Conservation (phyloP, 768 basidiomycete genomes). For the Asterophora parasitica region DNA sequence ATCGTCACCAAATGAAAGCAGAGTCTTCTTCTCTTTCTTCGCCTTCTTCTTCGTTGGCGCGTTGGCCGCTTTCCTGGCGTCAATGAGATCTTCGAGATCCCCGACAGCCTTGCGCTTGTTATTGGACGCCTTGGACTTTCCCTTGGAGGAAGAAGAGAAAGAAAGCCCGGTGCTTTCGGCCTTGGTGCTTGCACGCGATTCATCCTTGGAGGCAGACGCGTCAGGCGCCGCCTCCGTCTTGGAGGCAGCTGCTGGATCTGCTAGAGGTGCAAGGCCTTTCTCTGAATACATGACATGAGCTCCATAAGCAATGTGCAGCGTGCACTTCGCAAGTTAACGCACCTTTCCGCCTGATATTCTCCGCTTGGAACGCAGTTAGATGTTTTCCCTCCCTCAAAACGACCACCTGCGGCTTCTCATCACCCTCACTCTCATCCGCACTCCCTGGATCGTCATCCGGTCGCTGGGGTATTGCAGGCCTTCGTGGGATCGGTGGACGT, state of each 20-base stretch:
- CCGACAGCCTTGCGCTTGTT: slow-evolving; percentile 39
- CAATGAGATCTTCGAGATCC: slow-evolving; percentile 15
- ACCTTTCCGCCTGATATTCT: slow-evolving; percentile 76
- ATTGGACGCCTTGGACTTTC: slow-evolving; percentile 21
- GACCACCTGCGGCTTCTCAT: slow-evolving; percentile 86
- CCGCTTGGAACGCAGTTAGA: slow-evolving; percentile 69
- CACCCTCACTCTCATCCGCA: slow-evolving; percentile 64
- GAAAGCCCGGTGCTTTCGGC: slow-evolving; percentile 30
- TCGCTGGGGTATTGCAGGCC: slow-evolving; percentile 68
- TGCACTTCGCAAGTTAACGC: not conserved
- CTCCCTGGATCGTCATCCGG: slow-evolving; percentile 68
- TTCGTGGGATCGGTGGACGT: slow-evolving; percentile 66
- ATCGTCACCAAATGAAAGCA: slow-evolving; percentile 59
- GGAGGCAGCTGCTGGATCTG: slow-evolving; percentile 28
- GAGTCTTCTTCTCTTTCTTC: slow-evolving; percentile 44
- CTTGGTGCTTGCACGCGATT: slow-evolving; percentile 16
- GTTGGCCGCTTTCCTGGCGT: slow-evolving; percentile 2
- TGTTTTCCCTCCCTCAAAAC: slow-evolving; percentile 88
- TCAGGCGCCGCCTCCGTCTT: slow-evolving; percentile 8
- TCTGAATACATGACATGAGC: slow-evolving; percentile 30
- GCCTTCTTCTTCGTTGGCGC: slow-evolving; percentile 45
- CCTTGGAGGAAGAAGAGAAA: slow-evolving; percentile 42
- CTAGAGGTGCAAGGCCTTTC: slow-evolving; percentile 55
- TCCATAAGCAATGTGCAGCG: not conserved
- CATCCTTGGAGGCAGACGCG: slow-evolving; percentile 11